Conservation (phyloP, 345 rosid species). For the Alliaria petiolata region DNA sequence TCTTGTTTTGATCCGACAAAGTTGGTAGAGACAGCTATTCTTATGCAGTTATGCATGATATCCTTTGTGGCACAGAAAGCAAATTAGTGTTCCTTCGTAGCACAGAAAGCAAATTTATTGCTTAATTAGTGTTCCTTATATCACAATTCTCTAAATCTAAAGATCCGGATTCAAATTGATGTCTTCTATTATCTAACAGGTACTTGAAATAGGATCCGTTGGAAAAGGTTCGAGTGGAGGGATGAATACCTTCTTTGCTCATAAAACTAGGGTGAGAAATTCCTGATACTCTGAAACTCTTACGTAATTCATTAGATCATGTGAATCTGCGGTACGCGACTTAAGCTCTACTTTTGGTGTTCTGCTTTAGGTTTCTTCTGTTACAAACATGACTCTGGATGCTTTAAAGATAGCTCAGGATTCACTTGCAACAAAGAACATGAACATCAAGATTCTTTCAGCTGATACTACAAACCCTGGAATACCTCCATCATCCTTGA, state of each 20-base stretch:
- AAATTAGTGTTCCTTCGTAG: neutral
- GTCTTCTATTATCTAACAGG: conserved; percentile 42
- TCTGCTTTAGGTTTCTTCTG: conserved; percentile 55
- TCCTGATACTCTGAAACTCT: conserved; percentile 8
- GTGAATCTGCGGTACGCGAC: neutral
- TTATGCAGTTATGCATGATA: neutral
- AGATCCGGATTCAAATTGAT: neutral
- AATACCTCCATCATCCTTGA: conserved; percentile 90
- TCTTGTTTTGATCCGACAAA: neutral
- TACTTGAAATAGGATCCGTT: conserved; percentile 91
- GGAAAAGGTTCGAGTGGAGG: conserved; percentile 64
- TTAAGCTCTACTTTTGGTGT: conserved; percentile 6
- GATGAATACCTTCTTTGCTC: conserved; percentile 62
- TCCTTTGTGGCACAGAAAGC: neutral
- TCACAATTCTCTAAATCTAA: neutral
- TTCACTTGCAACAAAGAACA: conserved; percentile 59
- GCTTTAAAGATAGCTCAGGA: conserved; percentile 70
- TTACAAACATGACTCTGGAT: conserved; percentile 49
- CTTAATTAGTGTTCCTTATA: neutral
- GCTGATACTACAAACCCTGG: conserved; percentile 89
- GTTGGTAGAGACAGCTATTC: neutral
- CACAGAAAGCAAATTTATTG: neutral
- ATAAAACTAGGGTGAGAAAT: conserved; percentile 57
- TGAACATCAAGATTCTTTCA: conserved; percentile 40
- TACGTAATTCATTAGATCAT: neutral